Base-by-base conservation (phyloP, 2,329 filamentous ascomycete genomes). In the Claviceps paspali region DNA sequence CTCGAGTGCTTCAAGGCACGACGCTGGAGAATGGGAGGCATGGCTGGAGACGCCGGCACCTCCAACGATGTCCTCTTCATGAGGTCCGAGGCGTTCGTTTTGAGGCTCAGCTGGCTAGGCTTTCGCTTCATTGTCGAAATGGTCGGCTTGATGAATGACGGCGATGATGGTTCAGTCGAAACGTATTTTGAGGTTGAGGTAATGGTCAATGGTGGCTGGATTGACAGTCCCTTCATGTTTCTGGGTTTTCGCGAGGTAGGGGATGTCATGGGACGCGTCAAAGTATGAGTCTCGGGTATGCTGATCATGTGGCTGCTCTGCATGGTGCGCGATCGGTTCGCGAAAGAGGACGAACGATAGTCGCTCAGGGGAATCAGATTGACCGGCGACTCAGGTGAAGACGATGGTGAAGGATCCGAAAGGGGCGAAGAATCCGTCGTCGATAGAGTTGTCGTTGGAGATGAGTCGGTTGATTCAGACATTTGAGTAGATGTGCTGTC, bases 371-470 rank as follows among this genome's bases (percentile, higher is more conserved):
- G 77, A 38, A 80, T 71, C 38, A 86, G 66, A 39, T 82, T 80
- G 38, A 81, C 65, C 2, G 86, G 84, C 3, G 91, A 95, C 58
- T 95, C 87, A 7, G 88, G 88, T 1, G 88, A 95, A 17, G 87
- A 85, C 36, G 81, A 88, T 3, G 91, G 86, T 5, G 88, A 95
- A 6, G 84, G 80, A 49, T 96, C 88, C 22, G 87, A 87, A 34
- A 91, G 69, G 22, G 85, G 83, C 7, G 85, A 88, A 5, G 87
- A 92, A 60, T 94, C 88, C 45, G 88, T 84, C 15, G 85, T 94
- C 5, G 86, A 94, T 35, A 91, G 73, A 2, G 88, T 94, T 3
- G 87, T 95, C 6, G 88, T 96, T 1, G 91, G 91, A 7, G 88
- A 96, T 17, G 88, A 94, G 52, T 94, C 87, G 29, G 83, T 83